Percentiles rank a stretch among this genome's conserved stretches.
phyloP scores from a whole-genome alignment of 129 eudicot genomes.

The Artemisia annua region DNA sequence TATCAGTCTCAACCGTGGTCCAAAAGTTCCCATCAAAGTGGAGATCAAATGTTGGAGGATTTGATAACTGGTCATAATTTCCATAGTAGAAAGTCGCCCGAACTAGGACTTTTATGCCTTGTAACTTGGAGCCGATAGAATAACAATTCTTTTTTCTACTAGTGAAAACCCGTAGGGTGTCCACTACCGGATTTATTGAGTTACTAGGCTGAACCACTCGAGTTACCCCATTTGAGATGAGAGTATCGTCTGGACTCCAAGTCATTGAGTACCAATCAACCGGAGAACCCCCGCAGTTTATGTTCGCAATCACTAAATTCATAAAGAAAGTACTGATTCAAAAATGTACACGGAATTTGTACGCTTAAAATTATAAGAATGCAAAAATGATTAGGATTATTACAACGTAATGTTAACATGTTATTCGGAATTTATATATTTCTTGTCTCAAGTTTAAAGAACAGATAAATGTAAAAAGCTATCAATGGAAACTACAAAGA shows the following conservation, averaged over 20 bases:
- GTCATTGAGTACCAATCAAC: constrained; percentile 1
- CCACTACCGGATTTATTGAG: not conserved
- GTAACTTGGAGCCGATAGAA: constrained; percentile 11
- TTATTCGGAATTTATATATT: too few species aligned
- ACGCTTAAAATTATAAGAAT: too few species aligned
- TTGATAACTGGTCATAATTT: constrained; percentile 35
- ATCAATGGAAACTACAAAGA: too few species aligned
- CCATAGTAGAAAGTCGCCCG: constrained; percentile 38
- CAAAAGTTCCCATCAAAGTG: constrained; percentile 44
- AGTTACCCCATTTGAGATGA: constrained; percentile 25
- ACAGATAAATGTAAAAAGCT: too few species aligned
- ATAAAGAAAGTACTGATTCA: not conserved
- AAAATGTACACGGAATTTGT: too few species aligned
- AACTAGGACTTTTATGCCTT: constrained; percentile 26
- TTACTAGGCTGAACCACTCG: constrained; percentile 22
- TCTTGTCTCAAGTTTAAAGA: too few species aligned
- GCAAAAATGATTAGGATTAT: too few species aligned
- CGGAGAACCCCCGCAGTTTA: constrained; percentile 24
- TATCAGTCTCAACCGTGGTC: constrained; percentile 25
- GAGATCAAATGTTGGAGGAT: constrained; percentile 37
- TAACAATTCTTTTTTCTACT: constrained; percentile 30
- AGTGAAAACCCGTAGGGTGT: constrained; percentile 32
- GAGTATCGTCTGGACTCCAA: constrained; percentile 17
- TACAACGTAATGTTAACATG: too few species aligned
- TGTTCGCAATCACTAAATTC: constrained; percentile 31